Conservation (phyloP, 371 early-diverging fungal species). For the Mortierella sp. region DNA sequence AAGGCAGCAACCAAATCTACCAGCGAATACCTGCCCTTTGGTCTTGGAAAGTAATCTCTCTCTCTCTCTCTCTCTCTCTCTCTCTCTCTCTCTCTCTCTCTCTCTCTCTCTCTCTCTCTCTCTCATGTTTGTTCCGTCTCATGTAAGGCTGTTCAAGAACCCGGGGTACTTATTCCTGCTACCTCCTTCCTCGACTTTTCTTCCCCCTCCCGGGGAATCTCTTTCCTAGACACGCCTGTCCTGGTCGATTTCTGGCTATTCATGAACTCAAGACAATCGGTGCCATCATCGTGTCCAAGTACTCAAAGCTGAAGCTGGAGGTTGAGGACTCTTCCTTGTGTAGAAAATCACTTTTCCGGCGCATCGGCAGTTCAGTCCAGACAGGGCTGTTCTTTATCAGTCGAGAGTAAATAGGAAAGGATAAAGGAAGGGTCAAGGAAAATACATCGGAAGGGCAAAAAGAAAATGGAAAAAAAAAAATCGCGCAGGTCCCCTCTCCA, state of each 20-base stretch:
- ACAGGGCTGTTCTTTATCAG: not conserved
- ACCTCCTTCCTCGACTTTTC: too few species aligned
- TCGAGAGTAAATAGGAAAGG: not conserved
- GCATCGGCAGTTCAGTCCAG: not conserved
- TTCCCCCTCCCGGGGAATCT: too few species aligned
- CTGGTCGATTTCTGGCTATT: slow-evolving; percentile 24
- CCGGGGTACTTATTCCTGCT: too few species aligned
- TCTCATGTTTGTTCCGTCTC: too few species aligned
- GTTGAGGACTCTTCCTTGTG: not conserved
- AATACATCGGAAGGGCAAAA: too few species aligned
- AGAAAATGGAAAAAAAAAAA: too few species aligned
- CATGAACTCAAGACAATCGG: slow-evolving; percentile 5
- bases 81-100: too few species aligned
- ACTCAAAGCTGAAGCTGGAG: slow-evolving; percentile 1
- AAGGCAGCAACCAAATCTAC: slow-evolving; percentile 48
- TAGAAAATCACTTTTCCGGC: not conserved
- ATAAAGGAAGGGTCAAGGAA: too few species aligned
- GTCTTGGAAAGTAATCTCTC: slow-evolving; percentile 53
- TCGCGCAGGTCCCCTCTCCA: too few species aligned
- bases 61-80: too few species aligned
- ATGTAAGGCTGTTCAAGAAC: too few species aligned
- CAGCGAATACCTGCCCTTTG: slow-evolving; percentile 55
- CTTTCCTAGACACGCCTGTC: slow-evolving; percentile 31
- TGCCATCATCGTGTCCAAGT: not conserved
- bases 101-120: too few species aligned